These are phyloP conservation scores for Fonsecaea pedrosoi DNA, from an alignment of 2,329 filamentous ascomycete genomes.

Conservation along the genomic window DNA sequence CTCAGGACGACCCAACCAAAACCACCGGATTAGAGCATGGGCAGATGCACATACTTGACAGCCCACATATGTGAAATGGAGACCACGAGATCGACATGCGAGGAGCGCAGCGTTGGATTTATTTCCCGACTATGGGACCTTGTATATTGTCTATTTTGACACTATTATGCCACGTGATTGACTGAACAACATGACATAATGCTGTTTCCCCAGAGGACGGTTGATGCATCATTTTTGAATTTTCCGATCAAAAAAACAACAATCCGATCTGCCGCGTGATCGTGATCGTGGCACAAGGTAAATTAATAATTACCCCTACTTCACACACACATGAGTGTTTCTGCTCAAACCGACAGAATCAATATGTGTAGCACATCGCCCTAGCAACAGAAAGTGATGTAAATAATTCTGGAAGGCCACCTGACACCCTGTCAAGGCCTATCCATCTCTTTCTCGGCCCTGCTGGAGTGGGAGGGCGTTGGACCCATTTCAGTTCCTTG, in stretches of 20 bases:
- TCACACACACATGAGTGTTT: background rate
- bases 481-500: conserved; percentile 2
- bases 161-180: conserved; percentile 1
- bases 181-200: background rate
- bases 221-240: background rate
- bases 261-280: background rate
- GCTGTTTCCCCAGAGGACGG: background rate
- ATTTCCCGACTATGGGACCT: background rate
- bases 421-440: background rate
- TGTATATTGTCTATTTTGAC: background rate
- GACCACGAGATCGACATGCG: background rate
- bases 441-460: background rate
- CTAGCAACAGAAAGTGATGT: conserved; percentile 5
- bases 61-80: conserved; percentile 27
- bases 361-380: background rate
- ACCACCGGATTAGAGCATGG: background rate
- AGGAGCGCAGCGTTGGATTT: background rate
- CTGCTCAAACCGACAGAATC: background rate
- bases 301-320: background rate
- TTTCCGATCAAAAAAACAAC: background rate
- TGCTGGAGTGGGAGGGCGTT: background rate
- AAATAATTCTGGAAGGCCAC: conserved; percentile 5
- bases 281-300: background rate
- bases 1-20: conserved; percentile 7
- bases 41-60: conserved; percentile 25